Conservation (phyloP, 169 alveolate genomes). For the Pseudocohnilembus persalinus region DNA sequence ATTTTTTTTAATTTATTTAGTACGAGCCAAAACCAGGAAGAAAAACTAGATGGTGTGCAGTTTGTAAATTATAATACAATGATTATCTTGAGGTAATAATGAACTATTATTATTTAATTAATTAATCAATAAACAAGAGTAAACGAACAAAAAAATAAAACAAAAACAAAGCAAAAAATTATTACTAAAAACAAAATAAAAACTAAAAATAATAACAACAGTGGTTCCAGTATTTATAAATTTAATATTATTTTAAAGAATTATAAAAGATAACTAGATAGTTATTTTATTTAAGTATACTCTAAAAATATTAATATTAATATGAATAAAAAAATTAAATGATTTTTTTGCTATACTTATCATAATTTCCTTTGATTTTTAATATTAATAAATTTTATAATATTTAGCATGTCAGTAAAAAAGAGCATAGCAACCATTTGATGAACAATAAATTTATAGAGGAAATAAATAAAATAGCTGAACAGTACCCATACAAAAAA, state of each 20-base stretch:
- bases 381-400: too few species aligned
- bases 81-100: constrained; percentile 20
- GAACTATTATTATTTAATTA: not conserved
- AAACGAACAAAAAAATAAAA: not conserved
- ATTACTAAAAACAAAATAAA: too few species aligned
- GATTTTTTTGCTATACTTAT: too few species aligned
- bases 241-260: too few species aligned
- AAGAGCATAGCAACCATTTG: not conserved
- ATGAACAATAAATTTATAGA: too few species aligned
- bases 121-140: not conserved
- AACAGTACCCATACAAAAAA: not conserved
- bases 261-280: too few species aligned
- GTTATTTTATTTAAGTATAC: too few species aligned
- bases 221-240: too few species aligned
- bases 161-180: too few species aligned
- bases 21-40: constrained; percentile 25
- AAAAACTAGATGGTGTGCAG: constrained; percentile 15
- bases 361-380: not conserved
- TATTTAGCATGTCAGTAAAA: not conserved
- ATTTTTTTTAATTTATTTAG: not conserved
- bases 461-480: not conserved
- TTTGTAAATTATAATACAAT: constrained; percentile 12
- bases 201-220: too few species aligned
- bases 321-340: too few species aligned
- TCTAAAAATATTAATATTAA: too few species aligned